Base-by-base conservation (phyloP, 306 rosid genomes). In the Senna siamea region DNA sequence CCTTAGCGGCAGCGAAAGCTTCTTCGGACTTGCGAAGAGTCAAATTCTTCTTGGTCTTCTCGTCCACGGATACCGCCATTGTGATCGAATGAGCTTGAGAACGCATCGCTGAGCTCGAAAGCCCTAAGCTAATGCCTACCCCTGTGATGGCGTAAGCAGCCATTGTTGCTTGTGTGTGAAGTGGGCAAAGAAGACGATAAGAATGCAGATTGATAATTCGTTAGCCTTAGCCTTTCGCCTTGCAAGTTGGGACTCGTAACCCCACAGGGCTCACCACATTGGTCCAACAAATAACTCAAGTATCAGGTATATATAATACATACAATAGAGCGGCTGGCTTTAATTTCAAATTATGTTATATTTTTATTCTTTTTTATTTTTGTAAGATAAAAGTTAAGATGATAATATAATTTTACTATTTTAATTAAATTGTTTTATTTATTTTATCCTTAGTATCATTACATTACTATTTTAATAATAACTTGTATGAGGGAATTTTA, bases 1-100 rank as follows among this genome's bases (percentile, higher is more conserved):
- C 98, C 92, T 92, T 88, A 68, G 99, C 98, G 5, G 89, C 92
- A 66, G 89, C 77, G 85, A 94, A 92, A 65, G 96, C 98, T 79
- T 90, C 90, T 74, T 92, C 87, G 4, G 99, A 94, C 50, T 94
- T 94, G 19, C 81, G 68, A n/a, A 92, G 92, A 40, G 74, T 83
- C 84, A 85, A 92, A 28, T 79, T 90, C 82, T 82, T 90, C 78
- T 74, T 80, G 58, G 80, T 61, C 82, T 88, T 86, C 76, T 78
- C 79, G 66, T 94, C 96, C 55, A 84, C 79, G 7, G 99, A 88
- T 5, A 88, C 88, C 3, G 99, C 84, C 99, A 92, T 87, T 73
- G 66, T 80, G 44, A 89, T 51, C 5, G 70, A 62, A 66, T 28
- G 85, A 44, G 76, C 12, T 56, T 19, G 32, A 62, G 59, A 62